These are phyloP conservation scores for Calcarisporium arbuscula DNA, from an alignment of 2,329 filamentous ascomycete species.

Conservation along the genomic window DNA sequence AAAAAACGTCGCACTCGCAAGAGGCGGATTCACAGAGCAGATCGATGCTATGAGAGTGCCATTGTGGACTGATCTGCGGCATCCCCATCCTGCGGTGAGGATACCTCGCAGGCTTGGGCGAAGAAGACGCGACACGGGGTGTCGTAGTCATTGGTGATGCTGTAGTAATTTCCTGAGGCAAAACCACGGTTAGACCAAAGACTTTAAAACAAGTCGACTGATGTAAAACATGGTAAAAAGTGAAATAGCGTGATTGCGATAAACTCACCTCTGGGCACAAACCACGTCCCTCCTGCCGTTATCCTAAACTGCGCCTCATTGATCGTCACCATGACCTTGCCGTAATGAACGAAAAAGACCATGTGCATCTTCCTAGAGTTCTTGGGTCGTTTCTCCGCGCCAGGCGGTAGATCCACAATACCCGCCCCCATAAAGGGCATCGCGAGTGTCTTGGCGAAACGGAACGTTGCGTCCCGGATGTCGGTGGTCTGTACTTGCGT, in stretches of 20 bases:
- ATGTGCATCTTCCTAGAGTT: slow-evolving; percentile 96
- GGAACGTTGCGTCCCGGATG: slow-evolving; percentile 65
- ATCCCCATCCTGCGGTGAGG: slow-evolving; percentile 12
- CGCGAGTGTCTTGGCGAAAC: slow-evolving; percentile 81
- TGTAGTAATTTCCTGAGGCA: slow-evolving; percentile 78
- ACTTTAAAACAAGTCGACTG: not conserved
- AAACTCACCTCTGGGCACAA: slow-evolving; percentile 83
- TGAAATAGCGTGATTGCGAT: slow-evolving; percentile 4
- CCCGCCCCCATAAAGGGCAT: slow-evolving; percentile 84
- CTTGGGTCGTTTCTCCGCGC: slow-evolving; percentile 79
- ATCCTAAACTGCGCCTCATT: slow-evolving; percentile 74
- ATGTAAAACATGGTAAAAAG: not conserved
- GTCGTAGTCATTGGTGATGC: slow-evolving; percentile 74
- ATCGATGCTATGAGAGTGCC: not conserved
- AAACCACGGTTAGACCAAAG: not conserved
- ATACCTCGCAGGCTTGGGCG: slow-evolving; percentile 71
- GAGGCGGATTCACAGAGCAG: too few relatives aligned
- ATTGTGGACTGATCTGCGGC: not conserved
- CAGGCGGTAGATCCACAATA: slow-evolving; percentile 79
- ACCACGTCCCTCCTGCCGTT: slow-evolving; percentile 82
- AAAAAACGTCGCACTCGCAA: not conserved
- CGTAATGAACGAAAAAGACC: slow-evolving; percentile 85
- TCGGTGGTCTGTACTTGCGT: slow-evolving; percentile 51
- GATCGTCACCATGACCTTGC: slow-evolving; percentile 74
- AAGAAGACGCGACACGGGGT: slow-evolving; percentile 79